Conservation (phyloP, 1,284 basidiomycete species). For the Ustilago esculenta region DNA sequence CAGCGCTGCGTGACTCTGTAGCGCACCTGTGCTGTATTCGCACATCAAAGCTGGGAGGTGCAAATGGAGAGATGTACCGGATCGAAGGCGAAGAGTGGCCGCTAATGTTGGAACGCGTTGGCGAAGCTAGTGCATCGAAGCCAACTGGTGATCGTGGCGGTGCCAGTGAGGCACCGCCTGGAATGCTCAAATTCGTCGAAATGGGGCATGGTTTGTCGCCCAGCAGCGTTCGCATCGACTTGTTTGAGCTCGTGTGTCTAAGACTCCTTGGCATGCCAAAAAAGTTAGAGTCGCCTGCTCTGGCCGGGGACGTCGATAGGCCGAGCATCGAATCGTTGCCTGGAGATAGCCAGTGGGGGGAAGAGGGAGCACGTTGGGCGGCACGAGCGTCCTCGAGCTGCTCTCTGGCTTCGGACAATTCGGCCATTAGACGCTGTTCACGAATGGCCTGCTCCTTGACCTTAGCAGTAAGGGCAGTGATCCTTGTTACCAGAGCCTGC, state of each 20-base stretch:
- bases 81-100: slow-evolving; percentile 33
- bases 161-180: slow-evolving; percentile 11
- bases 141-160: slow-evolving; percentile 33
- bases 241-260: slow-evolving; percentile 13
- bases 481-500: slow-evolving; percentile 16
- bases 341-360: slow-evolving; percentile 16
- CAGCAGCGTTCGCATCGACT: slow-evolving; percentile 14
- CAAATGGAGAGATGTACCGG: slow-evolving; percentile 37
- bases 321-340: slow-evolving; percentile 31
- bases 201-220: slow-evolving; percentile 17
- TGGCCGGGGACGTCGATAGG: slow-evolving; percentile 29
- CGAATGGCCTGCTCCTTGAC: slow-evolving; percentile 23
- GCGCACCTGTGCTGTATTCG: slow-evolving; percentile 4
- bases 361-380: slow-evolving; percentile 12
- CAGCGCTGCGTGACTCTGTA: slow-evolving; percentile 3
- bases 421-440: slow-evolving; percentile 23
- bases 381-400: slow-evolving; percentile 22
- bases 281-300: not conserved
- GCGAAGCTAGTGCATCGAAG: slow-evolving; percentile 28
- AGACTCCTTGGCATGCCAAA: slow-evolving; percentile 16
- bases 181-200: not conserved
- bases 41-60: slow-evolving; percentile 15
- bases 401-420: slow-evolving; percentile 16
- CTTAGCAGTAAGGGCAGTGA: slow-evolving; percentile 22
- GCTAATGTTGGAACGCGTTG: slow-evolving; percentile 34